Evolutionary conservation across 2,329 filamentous ascomycete genomes (phyloP), one percentile per base, ranked within the genome.

Genomic region (Claviceps africana): DNA sequence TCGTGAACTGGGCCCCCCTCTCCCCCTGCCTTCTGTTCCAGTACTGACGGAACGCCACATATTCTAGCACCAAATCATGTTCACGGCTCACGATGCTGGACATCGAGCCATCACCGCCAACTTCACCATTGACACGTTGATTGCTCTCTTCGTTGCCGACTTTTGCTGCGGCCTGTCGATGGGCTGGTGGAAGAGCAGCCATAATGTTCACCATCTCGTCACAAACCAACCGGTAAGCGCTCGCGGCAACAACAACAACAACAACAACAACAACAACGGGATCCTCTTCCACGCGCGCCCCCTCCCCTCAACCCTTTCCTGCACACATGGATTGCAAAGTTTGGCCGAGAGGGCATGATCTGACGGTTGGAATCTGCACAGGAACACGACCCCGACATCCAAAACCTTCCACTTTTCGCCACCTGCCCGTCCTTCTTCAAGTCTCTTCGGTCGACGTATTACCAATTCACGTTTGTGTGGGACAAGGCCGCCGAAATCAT

Each of bases 321-420:
- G 7, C n/a, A 13, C 42, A 21, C 21, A 3, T 22, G 19, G 40
- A 21, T 10, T 21, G 11, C 11, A 10, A 43, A 44, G 9, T 31
- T 28, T 21, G 8, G 5, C 19, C 19, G 30, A 9, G 19, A 37
- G 19, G 8, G 21, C 35, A 39, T 19, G 2, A 17, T 30, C 40
- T 47, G 33, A 40, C 56, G 55, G 5, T 56, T 47, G 6, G 1
- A 1, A 6, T 21, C 3, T n/a, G 1, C 6, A 0, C 48, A 72
- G 68, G 75, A 78, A 60, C 74, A 78, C 55, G 77, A 80, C 54
- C 77, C 77, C 7, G 77, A 79, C 59, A 78, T 78, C 52, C 79
- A 86, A 57, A 82, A 86, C 64, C 72, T 85, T 50, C 83, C 83
- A 0, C 74, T 86, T 49, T 85, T 87, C 60, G 82, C 83, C 48